These are phyloP conservation scores for Laguncularia racemosa DNA, from an alignment of 345 rosid genomes.

Conservation along the genomic window DNA sequence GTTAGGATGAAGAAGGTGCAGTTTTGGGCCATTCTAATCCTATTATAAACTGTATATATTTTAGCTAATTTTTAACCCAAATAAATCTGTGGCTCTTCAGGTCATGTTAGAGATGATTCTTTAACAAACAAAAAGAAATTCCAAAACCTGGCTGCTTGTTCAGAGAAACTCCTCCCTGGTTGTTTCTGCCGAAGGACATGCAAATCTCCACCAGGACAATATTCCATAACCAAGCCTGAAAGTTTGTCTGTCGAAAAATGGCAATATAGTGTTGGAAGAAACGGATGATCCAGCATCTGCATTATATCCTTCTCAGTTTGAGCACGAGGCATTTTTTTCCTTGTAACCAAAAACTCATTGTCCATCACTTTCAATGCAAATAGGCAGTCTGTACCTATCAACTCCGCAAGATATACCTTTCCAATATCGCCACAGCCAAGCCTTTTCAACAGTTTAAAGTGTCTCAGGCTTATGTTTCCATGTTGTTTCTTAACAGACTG, in stretches of 20 bases:
- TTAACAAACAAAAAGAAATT: too few relatives aligned
- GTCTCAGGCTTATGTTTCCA: conserved; percentile 51
- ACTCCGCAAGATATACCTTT: conserved; percentile 65
- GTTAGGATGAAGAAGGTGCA: background rate
- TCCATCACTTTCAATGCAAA: conserved; percentile 81
- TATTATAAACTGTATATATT: background rate
- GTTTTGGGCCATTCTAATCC: background rate
- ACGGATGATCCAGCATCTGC: conserved; percentile 83
- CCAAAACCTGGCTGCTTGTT: conserved; percentile 58
- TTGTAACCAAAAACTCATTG: conserved; percentile 50
- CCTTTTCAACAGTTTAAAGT: conserved; percentile 58
- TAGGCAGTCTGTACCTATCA: conserved; percentile 42
- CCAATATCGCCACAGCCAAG: conserved; percentile 81
- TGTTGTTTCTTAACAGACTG: conserved; percentile 44
- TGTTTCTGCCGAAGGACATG: conserved; percentile 73
- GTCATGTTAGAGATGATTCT: too few relatives aligned
- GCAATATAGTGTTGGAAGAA: conserved; percentile 68
- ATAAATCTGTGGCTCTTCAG: too few relatives aligned
- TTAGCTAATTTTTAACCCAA: too few relatives aligned
- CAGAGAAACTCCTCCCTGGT: conserved; percentile 52
- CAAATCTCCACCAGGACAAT: conserved; percentile 80
- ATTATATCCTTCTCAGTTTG: conserved; percentile 72
- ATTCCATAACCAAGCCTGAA: conserved; percentile 76
- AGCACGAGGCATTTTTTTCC: conserved; percentile 63
- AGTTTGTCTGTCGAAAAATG: conserved; percentile 54